Conservation (phyloP, 352 stramenopile species). For the Pythium phragmiticola region DNA sequence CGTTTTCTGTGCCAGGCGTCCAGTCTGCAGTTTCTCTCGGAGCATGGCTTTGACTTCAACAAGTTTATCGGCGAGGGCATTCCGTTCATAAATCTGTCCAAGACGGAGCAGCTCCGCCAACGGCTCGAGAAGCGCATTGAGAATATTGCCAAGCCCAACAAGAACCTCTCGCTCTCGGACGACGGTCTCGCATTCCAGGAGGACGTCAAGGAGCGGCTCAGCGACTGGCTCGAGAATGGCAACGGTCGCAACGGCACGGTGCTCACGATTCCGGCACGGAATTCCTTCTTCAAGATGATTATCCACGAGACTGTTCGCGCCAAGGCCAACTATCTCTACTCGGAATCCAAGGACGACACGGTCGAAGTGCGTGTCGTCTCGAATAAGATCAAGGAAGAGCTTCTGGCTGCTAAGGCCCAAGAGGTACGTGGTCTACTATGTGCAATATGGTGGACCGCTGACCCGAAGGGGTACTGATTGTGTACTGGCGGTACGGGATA, state of each 20-base stretch:
- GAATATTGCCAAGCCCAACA: conserved; percentile 54
- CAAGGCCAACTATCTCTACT: conserved; percentile 66
- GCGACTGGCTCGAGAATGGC: conserved; percentile 47
- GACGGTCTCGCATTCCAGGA: conserved; percentile 37
- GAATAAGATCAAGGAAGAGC: conserved; percentile 62
- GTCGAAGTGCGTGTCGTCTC: conserved; percentile 65
- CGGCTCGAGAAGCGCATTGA: conserved; percentile 57
- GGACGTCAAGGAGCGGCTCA: conserved; percentile 44
- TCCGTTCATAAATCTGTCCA: conserved; percentile 61
- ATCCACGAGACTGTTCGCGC: conserved; percentile 59
- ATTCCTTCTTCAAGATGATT: conserved; percentile 76
- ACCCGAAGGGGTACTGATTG: not conserved
- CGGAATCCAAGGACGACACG: conserved; percentile 38
- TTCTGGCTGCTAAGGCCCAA: conserved; percentile 47
- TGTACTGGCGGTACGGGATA: conserved; percentile 4
- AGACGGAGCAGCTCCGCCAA: conserved; percentile 51
- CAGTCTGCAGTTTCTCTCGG: conserved; percentile 80
- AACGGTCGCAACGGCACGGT: conserved; percentile 52
- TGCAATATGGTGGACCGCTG: not conserved
- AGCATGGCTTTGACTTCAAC: conserved; percentile 87
- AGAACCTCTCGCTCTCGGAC: conserved; percentile 49
- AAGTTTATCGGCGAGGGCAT: conserved; percentile 86
- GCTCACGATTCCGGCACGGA: conserved; percentile 51
- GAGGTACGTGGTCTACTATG: conserved; percentile 16
- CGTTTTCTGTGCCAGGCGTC: conserved; percentile 80